Evolutionary conservation across 1,284 basidiomycete species (phyloP).

Genomic region (Ustilago hordei): DNA sequence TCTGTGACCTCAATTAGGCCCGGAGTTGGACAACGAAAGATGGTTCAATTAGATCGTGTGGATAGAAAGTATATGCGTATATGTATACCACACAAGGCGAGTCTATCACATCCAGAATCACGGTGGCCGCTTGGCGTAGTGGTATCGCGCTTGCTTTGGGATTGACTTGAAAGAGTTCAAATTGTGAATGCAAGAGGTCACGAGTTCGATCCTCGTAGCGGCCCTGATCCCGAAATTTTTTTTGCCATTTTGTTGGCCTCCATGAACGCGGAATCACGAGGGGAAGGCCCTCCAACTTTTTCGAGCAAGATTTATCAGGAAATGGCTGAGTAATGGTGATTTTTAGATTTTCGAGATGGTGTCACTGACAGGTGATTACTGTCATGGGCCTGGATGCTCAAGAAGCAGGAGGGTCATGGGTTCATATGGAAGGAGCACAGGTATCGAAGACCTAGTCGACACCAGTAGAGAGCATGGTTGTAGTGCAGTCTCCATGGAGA

Average conservation of each 20-base stretch:
- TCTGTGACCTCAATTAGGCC: too few relatives aligned
- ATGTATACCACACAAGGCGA: background rate
- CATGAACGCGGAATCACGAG: too few relatives aligned
- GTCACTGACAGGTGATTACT: background rate
- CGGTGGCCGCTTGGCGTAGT: constrained; percentile 55
- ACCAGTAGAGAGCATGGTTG: too few relatives aligned
- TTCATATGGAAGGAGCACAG: too few relatives aligned
- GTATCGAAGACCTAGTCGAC: too few relatives aligned
- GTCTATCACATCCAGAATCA: constrained; percentile 2
- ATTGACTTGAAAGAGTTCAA: background rate
- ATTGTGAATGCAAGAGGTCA: constrained; percentile 49
- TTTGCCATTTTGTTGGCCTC: constrained; percentile 15
- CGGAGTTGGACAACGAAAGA: too few relatives aligned
- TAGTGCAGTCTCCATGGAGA: too few relatives aligned
- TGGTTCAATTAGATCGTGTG: too few relatives aligned
- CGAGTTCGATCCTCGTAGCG: constrained; percentile 60
- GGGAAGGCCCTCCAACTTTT: background rate
- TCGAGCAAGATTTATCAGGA: background rate
- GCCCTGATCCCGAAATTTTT: constrained; percentile 25
- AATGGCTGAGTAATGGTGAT: too few relatives aligned
- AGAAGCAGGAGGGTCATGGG: too few relatives aligned
- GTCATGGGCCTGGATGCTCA: too few relatives aligned
- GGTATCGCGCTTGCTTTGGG: constrained; percentile 60
- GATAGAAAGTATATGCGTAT: background rate
- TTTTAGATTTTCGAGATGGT: too few relatives aligned